These are phyloP conservation scores for Penicillium daleae DNA, from an alignment of 495 filamentous ascomycete species.

Conservation along the genomic window DNA sequence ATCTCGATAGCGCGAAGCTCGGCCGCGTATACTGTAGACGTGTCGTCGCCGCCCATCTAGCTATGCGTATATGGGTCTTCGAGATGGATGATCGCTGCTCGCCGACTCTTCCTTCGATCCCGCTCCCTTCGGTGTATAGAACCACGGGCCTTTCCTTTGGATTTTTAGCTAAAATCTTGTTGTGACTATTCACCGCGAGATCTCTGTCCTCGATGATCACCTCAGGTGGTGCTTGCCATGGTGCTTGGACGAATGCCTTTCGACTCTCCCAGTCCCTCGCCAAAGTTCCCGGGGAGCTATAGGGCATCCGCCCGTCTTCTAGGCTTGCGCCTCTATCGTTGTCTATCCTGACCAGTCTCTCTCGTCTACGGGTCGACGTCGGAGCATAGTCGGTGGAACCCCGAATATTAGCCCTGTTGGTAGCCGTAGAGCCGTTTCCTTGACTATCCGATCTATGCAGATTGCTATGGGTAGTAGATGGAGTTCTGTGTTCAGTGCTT, in stretches of 20 bases:
- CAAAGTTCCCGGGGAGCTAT: no score
- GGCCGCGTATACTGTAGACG: no score
- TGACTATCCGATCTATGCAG: slow-evolving; percentile 8
- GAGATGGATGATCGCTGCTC: no score
- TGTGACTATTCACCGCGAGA: slow-evolving; percentile 3
- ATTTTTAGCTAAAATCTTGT: not conserved
- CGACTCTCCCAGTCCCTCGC: slow-evolving; percentile 16
- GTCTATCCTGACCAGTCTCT: slow-evolving; percentile 10
- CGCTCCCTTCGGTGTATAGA: slow-evolving; percentile 21
- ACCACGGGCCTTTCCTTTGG: slow-evolving; percentile 5
- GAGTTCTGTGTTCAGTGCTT: slow-evolving; percentile 17
- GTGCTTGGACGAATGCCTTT: slow-evolving; percentile 20
- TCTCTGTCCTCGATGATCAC: slow-evolving; percentile 21
- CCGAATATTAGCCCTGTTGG: slow-evolving; percentile 11
- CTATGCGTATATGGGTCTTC: no score
- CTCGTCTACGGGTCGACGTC: not conserved
- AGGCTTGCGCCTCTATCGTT: slow-evolving; percentile 21
- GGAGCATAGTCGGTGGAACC: slow-evolving; percentile 2
- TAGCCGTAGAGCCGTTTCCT: slow-evolving; percentile 13
- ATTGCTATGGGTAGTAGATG: slow-evolving; percentile 16
- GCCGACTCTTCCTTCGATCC: slow-evolving; percentile 16
- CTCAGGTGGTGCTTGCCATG: slow-evolving; percentile 19
- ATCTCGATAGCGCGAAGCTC: no score
- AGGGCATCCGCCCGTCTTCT: slow-evolving; percentile 21
- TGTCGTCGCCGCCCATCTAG: not conserved